Evolutionary conservation across 2,329 filamentous ascomycete genomes (phyloP).

Genomic region (Phaeosphaeriaceae sp.): DNA sequence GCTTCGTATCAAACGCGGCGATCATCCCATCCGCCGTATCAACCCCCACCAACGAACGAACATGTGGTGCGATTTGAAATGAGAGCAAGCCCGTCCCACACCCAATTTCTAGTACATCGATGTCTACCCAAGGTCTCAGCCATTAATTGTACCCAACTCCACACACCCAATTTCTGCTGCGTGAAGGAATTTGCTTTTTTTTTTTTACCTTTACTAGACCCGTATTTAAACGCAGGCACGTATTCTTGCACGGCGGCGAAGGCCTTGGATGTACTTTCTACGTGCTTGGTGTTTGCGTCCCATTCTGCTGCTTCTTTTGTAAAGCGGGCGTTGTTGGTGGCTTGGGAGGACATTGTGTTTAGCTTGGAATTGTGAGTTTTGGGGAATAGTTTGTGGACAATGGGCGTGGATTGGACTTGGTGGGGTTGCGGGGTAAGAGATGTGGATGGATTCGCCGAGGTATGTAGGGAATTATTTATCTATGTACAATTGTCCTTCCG

Average conservation of each 20-base stretch:
- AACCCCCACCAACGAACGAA: constrained; percentile 58
- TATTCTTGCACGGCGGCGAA: constrained; percentile 53
- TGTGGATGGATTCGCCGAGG: background rate
- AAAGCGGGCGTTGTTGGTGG: constrained; percentile 57
- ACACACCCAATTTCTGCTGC: no score
- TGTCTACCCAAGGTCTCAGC: constrained; percentile 23
- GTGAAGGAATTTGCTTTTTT: no score
- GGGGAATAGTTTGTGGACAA: constrained; percentile 1
- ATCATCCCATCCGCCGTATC: constrained; percentile 65
- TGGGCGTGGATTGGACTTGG: background rate
- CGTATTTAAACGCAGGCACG: constrained; percentile 44
- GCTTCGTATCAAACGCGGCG: constrained; percentile 55
- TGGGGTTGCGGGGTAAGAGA: constrained; percentile 5
- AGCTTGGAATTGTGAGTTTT: background rate
- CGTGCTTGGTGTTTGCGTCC: constrained; percentile 61
- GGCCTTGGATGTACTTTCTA: constrained; percentile 53
- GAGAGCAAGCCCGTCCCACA: constrained; percentile 64
- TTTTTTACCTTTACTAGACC: constrained; percentile 33
- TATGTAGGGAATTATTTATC: no score
- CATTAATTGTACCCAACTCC: background rate
- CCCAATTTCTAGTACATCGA: constrained; percentile 63
- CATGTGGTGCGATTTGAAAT: constrained; percentile 56
- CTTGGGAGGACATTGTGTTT: constrained; percentile 19
- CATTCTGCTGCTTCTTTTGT: constrained; percentile 61
- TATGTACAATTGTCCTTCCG: no score